Evolutionary conservation across 257 asterid genomes (phyloP).

Genomic region (Capsicum baccatum): DNA sequence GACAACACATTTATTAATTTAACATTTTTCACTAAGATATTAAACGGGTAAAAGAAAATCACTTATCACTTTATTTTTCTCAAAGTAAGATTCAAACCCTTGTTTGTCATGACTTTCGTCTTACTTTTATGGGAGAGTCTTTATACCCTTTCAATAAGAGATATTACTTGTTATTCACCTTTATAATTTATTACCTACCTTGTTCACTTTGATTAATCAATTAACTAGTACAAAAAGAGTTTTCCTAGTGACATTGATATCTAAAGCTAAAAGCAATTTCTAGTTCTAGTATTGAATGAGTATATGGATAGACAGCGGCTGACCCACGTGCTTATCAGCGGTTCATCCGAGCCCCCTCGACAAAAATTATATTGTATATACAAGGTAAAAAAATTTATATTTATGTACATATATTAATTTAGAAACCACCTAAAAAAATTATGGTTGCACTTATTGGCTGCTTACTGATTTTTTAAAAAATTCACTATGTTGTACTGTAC

Average conservation of each 20-base stretch:
- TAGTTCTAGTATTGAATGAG: background rate
- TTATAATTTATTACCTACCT: background rate
- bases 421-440: too few relatives aligned
- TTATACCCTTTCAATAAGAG: background rate
- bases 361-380: too few relatives aligned
- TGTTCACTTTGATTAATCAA: background rate
- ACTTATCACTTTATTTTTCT: background rate
- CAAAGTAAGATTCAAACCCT: background rate
- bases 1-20: background rate
- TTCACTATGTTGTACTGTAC: too few relatives aligned
- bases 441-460: too few relatives aligned
- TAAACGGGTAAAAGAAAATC: background rate
- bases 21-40: background rate
- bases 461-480: too few relatives aligned
- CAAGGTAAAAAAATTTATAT: too few relatives aligned
- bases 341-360: too few relatives aligned
- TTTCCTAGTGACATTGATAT: background rate
- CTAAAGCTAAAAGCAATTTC: background rate
- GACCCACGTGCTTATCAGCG: too few relatives aligned
- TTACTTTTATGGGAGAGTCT: too few relatives aligned
- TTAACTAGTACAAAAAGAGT: background rate
- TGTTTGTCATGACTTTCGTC: background rate
- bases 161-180: background rate
- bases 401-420: too few relatives aligned
- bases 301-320: too few relatives aligned